Evolutionary conservation across 345 rosid species (phyloP), one percentile per base, ranked within the genome.

Genomic region (Aquilaria sinensis): DNA sequence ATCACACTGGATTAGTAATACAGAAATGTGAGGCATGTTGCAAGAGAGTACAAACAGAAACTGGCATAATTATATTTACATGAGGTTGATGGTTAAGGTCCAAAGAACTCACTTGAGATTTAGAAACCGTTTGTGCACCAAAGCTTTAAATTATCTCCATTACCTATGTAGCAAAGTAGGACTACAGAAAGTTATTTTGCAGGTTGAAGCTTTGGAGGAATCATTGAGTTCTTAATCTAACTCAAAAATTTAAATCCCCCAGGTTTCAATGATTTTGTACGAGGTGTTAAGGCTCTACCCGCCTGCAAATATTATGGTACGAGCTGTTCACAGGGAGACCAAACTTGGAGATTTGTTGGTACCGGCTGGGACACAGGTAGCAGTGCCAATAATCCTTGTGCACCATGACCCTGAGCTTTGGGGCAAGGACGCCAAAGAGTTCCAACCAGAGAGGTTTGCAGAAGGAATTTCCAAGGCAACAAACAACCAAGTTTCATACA

Each of bases 401-500:
- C 75, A 75, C 46, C 56, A 56, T 33, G 75, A 70, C 60, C 30
- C 45, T 6, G 69, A 58, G 15, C 16, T 49, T 10, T 70, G 75
- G 78, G 75, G 72, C 2, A 58, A 77, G 0, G 77, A 77, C 66
- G 80, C 65, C 10, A 30, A 34, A 12, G 67, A 70, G 48, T 77
- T 77, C 56, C 70, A 53, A 41, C 75, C 75, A 0, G 65, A 73
- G 41, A 70, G 80, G 30, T 77, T 77, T 51, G 41, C 41, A 34
- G 41, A 6, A 58, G 77, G 80, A 30, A 16, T 72, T 53, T 77
- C 72, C 12, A 74, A 75, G 50, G 87, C 87, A 30, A 68, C 81
- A 5, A 4, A 97, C n/a, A n/a, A n/a, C n/a, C n/a, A n/a, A n/a
- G n/a, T n/a, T n/a, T n/a, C n/a, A n/a, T n/a, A n/a, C n/a, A n/a